Conservation (phyloP, 1,284 basidiomycete genomes). For the Anthracocystis walkeri region DNA sequence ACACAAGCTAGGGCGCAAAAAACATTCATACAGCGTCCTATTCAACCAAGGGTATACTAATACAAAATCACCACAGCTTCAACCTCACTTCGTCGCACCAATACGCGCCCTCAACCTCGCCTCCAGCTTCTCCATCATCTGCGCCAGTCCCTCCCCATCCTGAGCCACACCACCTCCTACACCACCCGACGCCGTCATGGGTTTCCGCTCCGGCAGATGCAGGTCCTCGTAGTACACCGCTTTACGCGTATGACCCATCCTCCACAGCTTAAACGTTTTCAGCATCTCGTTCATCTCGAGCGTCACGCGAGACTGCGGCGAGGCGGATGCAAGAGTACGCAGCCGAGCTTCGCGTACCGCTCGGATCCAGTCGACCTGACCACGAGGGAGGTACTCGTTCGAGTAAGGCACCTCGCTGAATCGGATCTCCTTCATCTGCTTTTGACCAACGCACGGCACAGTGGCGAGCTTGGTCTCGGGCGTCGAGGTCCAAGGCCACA, state of each 20-base stretch:
- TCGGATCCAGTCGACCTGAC: slow-evolving; percentile 45
- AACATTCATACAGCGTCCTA: too few species aligned
- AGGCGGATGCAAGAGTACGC: slow-evolving; percentile 16
- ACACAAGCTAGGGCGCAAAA: too few species aligned
- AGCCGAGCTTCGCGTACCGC: slow-evolving; percentile 32
- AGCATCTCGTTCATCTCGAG: slow-evolving; percentile 46
- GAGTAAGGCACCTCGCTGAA: slow-evolving; percentile 53
- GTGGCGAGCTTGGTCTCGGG: slow-evolving; percentile 22
- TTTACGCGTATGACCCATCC: slow-evolving; percentile 52
- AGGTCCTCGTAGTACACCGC: slow-evolving; percentile 50
- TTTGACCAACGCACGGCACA: slow-evolving; percentile 25
- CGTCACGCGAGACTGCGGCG: slow-evolving; percentile 21
- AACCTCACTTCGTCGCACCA: slow-evolving; percentile 37
- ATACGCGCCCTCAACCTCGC: slow-evolving; percentile 45
- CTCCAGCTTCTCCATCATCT: slow-evolving; percentile 53
- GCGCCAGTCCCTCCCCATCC: slow-evolving; percentile 27
- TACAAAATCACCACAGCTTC: too few species aligned
- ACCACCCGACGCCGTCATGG: slow-evolving; percentile 50
- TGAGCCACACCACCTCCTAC: slow-evolving; percentile 40
- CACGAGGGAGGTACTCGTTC: slow-evolving; percentile 42
- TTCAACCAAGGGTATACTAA: too few species aligned
- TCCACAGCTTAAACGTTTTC: slow-evolving; percentile 48
- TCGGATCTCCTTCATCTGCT: slow-evolving; percentile 41
- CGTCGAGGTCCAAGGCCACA: slow-evolving; percentile 22
- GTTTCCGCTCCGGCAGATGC: slow-evolving; percentile 43